Conservation (phyloP, 2,329 filamentous ascomycete species). For the Aureobasidium sp. region DNA sequence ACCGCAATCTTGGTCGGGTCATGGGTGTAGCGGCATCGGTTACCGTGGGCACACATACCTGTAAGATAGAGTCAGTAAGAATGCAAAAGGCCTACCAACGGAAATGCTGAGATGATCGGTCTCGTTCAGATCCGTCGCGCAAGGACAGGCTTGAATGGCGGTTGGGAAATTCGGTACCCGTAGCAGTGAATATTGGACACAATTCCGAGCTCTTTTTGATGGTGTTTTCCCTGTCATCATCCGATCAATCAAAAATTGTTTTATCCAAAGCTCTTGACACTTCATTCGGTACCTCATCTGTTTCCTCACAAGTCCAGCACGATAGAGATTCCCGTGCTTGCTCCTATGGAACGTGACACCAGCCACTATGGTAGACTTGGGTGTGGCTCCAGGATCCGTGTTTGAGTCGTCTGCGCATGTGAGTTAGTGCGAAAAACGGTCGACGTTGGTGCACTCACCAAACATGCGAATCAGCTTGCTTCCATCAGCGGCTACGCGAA, state of each 20-base stretch:
- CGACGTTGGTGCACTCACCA: slow-evolving; percentile 46
- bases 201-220: slow-evolving; percentile 64
- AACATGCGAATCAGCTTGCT: slow-evolving; percentile 72
- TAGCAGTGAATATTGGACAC: slow-evolving; percentile 55
- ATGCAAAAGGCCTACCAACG: slow-evolving; percentile 14
- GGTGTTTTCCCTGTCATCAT: slow-evolving; percentile 18
- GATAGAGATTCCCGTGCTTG: slow-evolving; percentile 80
- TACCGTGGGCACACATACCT: slow-evolving; percentile 83
- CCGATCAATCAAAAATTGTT: slow-evolving; percentile 8
- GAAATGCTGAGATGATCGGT: slow-evolving; percentile 7
- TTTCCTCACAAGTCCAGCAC: slow-evolving; percentile 61
- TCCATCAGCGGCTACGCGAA: slow-evolving; percentile 66
- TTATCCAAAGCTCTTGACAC: background rate
- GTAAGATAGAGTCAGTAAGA: slow-evolving; percentile 16
- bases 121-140: slow-evolving; percentile 13
- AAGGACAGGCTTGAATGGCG: background rate
- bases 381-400: slow-evolving; percentile 47
- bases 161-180: slow-evolving; percentile 40
- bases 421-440: slow-evolving; percentile 14
- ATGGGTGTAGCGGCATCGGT: slow-evolving; percentile 72
- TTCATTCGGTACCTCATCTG: slow-evolving; percentile 3
- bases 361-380: slow-evolving; percentile 64
- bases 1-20: slow-evolving; percentile 80
- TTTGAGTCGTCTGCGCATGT: slow-evolving; percentile 21
- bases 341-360: slow-evolving; percentile 79